Percentiles rank a stretch among this genome's conserved stretches.
These are phyloP conservation scores for Sporodiniella umbellata DNA, from an alignment of 371 early-diverging fungal genomes.

Conservation along the genomic window DNA sequence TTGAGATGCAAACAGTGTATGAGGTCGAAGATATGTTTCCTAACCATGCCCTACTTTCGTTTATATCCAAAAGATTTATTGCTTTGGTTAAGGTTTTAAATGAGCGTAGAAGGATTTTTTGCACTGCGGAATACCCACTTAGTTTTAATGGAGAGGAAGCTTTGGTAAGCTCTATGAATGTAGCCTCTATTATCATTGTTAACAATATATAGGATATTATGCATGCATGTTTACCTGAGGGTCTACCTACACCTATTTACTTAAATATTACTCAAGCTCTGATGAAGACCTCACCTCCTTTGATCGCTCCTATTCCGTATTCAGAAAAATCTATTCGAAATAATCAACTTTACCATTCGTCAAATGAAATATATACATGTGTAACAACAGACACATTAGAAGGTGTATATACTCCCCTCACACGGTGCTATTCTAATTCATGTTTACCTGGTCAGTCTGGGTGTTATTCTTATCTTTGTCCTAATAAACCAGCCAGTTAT, in stretches of 20 bases:
- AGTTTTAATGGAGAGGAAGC: conserved; percentile 48
- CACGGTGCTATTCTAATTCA: conserved; percentile 30
- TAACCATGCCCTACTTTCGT: conserved; percentile 33
- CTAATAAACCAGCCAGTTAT: conserved; percentile 27
- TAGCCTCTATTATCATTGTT: background rate
- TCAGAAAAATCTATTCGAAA: conserved; percentile 43
- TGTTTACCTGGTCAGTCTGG: conserved; percentile 36
- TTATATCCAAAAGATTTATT: conserved; percentile 24
- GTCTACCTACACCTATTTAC: conserved; percentile 30
- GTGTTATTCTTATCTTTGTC: conserved; percentile 41
- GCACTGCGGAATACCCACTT: conserved; percentile 43
- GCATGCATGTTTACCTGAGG: conserved; percentile 9
- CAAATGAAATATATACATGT: conserved; percentile 41
- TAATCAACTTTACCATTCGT: conserved; percentile 33
- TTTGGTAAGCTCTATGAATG: conserved; percentile 28
- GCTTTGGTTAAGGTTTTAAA: conserved; percentile 20
- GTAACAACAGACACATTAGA: conserved; percentile 29
- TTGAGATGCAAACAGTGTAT: conserved; percentile 6
- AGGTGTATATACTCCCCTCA: conserved; percentile 31
- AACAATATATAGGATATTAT: conserved; percentile 20
- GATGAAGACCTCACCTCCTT: conserved; percentile 34
- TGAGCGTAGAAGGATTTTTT: conserved; percentile 32
- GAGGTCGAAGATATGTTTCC: conserved; percentile 5
- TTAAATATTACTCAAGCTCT: conserved; percentile 32
- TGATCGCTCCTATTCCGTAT: conserved; percentile 40